phyloP scores from a whole-genome alignment of 257 asterid species.

The Capsicum baccatum region DNA sequence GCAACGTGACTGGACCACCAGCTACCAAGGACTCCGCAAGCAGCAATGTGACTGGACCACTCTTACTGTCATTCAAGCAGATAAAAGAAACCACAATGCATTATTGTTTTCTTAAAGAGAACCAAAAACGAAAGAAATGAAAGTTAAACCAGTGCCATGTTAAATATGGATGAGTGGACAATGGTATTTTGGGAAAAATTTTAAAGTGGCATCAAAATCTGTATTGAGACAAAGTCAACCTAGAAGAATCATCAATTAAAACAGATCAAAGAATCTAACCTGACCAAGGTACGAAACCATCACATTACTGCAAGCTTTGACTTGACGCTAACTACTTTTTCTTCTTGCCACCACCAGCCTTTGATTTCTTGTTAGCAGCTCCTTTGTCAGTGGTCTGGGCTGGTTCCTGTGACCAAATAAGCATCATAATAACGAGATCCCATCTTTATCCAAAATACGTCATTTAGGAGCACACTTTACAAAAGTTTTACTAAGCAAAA shows the following conservation, averaged over 20 bases:
- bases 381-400: constrained; percentile 62
- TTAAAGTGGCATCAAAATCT: background rate
- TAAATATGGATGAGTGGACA: background rate
- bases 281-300: background rate
- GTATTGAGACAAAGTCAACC: background rate
- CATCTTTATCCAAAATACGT: background rate
- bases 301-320: constrained; percentile 6
- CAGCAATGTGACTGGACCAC: background rate
- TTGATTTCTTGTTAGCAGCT: constrained; percentile 68
- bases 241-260: background rate
- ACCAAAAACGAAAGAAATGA: background rate
- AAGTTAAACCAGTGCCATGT: background rate
- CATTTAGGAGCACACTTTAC: background rate
- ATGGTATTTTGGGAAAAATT: background rate
- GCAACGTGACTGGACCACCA: background rate
- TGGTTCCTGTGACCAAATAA: constrained; percentile 61
- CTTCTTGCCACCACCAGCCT: constrained; percentile 63
- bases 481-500: background rate
- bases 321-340: constrained; percentile 54
- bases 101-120: background rate
- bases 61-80: constrained; percentile 9
- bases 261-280: constrained; percentile 5
- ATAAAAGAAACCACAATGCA: background rate
- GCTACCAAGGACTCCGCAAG: constrained; percentile 22
- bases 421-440: constrained; percentile 6